These are phyloP conservation scores for Beauveria varroae DNA, from an alignment of 2,329 filamentous ascomycete species.

Conservation along the genomic window DNA sequence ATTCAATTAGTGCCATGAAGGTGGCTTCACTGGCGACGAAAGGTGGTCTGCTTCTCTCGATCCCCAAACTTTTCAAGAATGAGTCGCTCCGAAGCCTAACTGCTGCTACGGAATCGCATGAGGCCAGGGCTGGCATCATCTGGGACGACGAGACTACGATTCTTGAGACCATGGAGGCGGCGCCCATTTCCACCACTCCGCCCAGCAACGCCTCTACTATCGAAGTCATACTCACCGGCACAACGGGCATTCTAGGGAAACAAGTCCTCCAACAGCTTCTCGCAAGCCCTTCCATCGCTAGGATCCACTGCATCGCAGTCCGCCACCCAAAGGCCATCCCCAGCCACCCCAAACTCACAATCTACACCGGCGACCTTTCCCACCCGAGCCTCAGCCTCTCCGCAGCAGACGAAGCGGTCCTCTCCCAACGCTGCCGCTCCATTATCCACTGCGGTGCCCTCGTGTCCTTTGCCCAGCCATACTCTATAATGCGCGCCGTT, in stretches of 20 bases:
- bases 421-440: not conserved
- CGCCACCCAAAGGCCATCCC: not conserved
- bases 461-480: slow-evolving; percentile 29
- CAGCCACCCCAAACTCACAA: too few relatives aligned
- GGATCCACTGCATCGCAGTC: slow-evolving; percentile 1
- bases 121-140: not conserved
- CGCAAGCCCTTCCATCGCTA: not conserved
- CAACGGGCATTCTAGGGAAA: not conserved
- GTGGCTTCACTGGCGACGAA: slow-evolving; percentile 17
- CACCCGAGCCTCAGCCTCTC: too few relatives aligned
- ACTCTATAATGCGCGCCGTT: slow-evolving; percentile 21
- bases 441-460: slow-evolving; percentile 33
- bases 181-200: not conserved
- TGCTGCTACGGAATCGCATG: not conserved
- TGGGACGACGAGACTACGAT: not conserved
- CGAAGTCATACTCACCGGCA: not conserved
- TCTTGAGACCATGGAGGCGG: not conserved
- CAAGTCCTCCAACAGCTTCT: not conserved
- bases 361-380: too few relatives aligned
- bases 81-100: not conserved
- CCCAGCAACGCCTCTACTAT: too few relatives aligned
- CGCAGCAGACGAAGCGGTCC: too few relatives aligned
- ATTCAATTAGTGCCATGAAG: slow-evolving; percentile 43
- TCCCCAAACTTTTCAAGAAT: not conserved
- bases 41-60: not conserved